Evolutionary conservation across 2,329 filamentous ascomycete species (phyloP), one percentile per base, ranked within the genome.

Genomic region (Aspergillus piperis): DNA sequence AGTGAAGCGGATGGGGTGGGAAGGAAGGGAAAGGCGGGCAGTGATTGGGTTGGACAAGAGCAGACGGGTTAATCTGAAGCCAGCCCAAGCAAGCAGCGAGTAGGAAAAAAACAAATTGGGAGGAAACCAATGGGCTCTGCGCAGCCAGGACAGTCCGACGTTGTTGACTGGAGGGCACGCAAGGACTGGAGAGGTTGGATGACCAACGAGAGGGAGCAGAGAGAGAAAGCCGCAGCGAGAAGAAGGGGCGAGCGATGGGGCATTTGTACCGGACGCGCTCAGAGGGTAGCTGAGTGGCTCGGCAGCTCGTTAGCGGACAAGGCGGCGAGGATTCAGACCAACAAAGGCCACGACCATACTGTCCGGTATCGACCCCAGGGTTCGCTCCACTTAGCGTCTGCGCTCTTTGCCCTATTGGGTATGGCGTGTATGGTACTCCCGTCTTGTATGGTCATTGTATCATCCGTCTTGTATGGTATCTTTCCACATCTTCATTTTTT

Each of bases 121-220:
- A 53, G 25, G 48, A 53, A 58, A 53, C 65, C 64, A 67, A 65
- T 66, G 61, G 64, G 57, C 62, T 62, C 58, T 61, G 65, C 66
- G 65, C 62, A 61, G 62, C 51, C 63, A 66, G 63, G 54, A 61
- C 50, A 65, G 64, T 59, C 54, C 58, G 58, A 54, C 55, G 63
- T 63, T 54, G 63, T 58, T 65, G 64, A 68, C 64, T 68, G 64
- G 64, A 66, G 64, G 64, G 60, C 68, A 70, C 67, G 69, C 65
- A 68, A 68, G 65, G 59, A 64, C 62, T 68, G 70, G 70, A 68
- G 65, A 69, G 64, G 66, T 59, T 62, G 67, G 70, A 74, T 70
- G 70, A 75, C 74, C 75, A 77, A 77, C 75, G 74, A 77, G 74
- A 75, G 68, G 68, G 66, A 72, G 72, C 73, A 75, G 71, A 75